Conservation (phyloP, 306 rosid species). For the Cercis canadensis region DNA sequence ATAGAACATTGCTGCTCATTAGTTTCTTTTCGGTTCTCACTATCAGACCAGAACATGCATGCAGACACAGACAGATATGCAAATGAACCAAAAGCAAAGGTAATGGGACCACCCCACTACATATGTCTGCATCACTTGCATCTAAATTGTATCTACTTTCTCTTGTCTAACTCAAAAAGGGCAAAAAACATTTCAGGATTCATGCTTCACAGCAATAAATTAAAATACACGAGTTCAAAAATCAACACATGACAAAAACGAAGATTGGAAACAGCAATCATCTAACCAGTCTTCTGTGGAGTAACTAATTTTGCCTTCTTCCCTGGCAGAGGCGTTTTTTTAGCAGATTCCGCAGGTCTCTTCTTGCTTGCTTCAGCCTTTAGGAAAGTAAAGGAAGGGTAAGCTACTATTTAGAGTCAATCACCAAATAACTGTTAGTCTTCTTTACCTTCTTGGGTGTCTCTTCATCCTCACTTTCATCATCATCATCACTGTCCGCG, state of each 20-base stretch:
- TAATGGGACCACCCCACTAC: neutral
- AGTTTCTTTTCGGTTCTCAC: neutral
- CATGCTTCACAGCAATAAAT: neutral
- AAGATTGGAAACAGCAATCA: slow-evolving; percentile 21
- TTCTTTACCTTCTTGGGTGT: slow-evolving; percentile 57
- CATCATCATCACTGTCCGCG: slow-evolving; percentile 42
- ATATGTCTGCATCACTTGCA: neutral
- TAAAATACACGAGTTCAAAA: neutral
- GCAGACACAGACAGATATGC: neutral
- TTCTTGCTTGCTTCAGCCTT: slow-evolving; percentile 59
- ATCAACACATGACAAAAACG: neutral
- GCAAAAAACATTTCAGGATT: slow-evolving; percentile 4
- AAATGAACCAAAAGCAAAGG: neutral
- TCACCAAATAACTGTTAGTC: neutral
- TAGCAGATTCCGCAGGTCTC: slow-evolving; percentile 50
- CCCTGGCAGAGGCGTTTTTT: slow-evolving; percentile 46
- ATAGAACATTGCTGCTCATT: slow-evolving; percentile 14
- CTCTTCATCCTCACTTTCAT: slow-evolving; percentile 54
- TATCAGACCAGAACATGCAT: slow-evolving; percentile 29
- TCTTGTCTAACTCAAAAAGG: slow-evolving; percentile 10
- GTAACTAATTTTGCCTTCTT: slow-evolving; percentile 73
- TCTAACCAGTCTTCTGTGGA: slow-evolving; percentile 67
- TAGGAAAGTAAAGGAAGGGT: neutral
- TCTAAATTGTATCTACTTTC: neutral
- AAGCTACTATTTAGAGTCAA: neutral